Percentiles rank a stretch among this genome's conserved stretches.
Conservation (phyloP, 2,329 filamentous ascomycete genomes). For the Penicillium crustosum region DNA sequence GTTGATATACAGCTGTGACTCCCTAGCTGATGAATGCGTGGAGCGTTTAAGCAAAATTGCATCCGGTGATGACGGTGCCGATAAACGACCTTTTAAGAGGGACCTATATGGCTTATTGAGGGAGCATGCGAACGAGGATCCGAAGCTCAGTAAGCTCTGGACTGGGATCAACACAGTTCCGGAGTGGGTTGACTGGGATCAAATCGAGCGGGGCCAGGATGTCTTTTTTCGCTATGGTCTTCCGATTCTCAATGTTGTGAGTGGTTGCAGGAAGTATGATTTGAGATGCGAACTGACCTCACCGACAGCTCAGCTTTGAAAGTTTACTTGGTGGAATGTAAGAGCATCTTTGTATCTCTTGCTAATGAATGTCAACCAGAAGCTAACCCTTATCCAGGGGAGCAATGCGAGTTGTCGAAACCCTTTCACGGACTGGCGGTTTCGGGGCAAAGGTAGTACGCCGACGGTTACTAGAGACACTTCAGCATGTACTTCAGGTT, state of each 20-base stretch:
- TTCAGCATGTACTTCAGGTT: constrained; percentile 72
- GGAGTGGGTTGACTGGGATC: constrained; percentile 72
- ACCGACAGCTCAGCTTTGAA: constrained; percentile 31
- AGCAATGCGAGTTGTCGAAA: constrained; percentile 71
- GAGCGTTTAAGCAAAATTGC: constrained; percentile 52
- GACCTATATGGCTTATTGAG: constrained; percentile 65
- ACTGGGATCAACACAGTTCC: constrained; percentile 65
- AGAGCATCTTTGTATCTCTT: not conserved
- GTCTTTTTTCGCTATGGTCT: constrained; percentile 76
- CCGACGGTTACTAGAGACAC: constrained; percentile 68
- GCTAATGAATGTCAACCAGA: not conserved
- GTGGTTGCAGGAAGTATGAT: constrained; percentile 8
- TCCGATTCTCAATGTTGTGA: constrained; percentile 58
- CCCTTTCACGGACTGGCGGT: constrained; percentile 70
- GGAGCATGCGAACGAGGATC: constrained; percentile 57
- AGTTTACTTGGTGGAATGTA: constrained; percentile 34
- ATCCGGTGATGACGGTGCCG: constrained; percentile 5
- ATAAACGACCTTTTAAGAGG: constrained; percentile 39
- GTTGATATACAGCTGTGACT: too few species aligned
- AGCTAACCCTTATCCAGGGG: constrained; percentile 46
- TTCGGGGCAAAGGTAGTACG: constrained; percentile 68
- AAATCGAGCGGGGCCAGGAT: constrained; percentile 71
- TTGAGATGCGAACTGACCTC: constrained; percentile 16
- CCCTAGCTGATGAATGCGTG: too few species aligned
- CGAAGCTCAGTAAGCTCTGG: constrained; percentile 62